Base-by-base conservation (phyloP, 257 asterid species). In the Osmanthus fragrans region DNA sequence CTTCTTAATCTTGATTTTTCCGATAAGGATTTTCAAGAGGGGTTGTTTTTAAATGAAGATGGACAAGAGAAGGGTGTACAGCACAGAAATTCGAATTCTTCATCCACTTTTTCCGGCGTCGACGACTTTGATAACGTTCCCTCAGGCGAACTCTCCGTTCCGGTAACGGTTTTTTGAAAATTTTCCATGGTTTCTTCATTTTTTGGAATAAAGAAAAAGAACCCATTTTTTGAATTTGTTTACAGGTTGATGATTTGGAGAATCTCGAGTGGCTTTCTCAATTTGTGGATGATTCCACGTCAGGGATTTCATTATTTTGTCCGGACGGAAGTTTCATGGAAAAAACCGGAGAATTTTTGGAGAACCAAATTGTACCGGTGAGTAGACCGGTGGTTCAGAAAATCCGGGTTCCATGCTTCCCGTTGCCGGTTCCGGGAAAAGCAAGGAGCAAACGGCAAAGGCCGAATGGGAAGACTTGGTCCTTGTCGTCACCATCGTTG, bases 1-100 rank as follows among this genome's bases (percentile, higher is more conserved):
- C 97, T 96, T 23, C 92, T 96, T 30, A 93, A 96, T 85, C 94
- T 96, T 42, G 97, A 96, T 72, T 92, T 96, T 80, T 82, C 98
- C 63, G 97, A 89, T 7, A 88, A 91, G 51, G 93, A 88, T 25
- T 87, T 89, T 79, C 87, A 84, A 74, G 96, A 86, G 0, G 88
- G 74, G n/a, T 73, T 81, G 36, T 68, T 77, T 0, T 80, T 82
- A 7, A 76, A 73, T 7, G 89, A 80, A 16, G 91, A 89, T 21
- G 89, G 75, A 19, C 88, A 86, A 1, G 88, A 76, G 21, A 82
- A 84, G 32, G 71, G 69, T 8, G 82, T 82, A 0, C 79, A 76
- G 23, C 85, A 85, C 70, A 85, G 77, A 36, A 86, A 75, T 78
- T 85, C 88, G 5, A 76, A 82, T 82, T 80, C 80, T 71, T 83